Base-by-base conservation (phyloP, 345 rosid genomes). In the Ailanthus altissimus region DNA sequence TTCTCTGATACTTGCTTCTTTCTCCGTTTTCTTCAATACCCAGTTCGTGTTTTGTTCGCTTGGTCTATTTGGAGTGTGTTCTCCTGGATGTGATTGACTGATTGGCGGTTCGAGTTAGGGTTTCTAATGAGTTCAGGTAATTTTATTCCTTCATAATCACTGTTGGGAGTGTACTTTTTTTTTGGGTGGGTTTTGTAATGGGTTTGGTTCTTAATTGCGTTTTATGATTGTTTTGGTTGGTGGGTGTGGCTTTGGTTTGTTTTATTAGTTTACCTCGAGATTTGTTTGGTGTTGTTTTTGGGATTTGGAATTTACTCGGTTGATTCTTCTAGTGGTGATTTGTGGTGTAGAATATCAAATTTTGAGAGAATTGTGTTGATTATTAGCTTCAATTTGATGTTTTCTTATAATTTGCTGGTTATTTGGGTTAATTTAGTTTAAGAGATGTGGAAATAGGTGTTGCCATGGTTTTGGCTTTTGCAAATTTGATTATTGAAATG, bases 61-160 rank as follows among this genome's bases (percentile, higher is more conserved):
- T 74, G 1, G 1, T 23, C 59, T 36, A 50, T 0, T 0, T 56
- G 1, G 45, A 78, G 70, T 36, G 76, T 25, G 67, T 63, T 63
- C 10, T 7, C 26, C 0, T 32, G 0, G 25, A 15, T 5, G 11
- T 71, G 36, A 32, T 32, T 32, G 2, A 32, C 38, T 25, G 49
- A 26, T 56, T 64, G 20, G 32, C 25, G 43, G 36, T 36, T 42
- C 72, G 21, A 53, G 42, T 63, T 70, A 42, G 60, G 77, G 77
- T 76, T 65, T 76, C 40, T 25, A 32, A 42, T 56, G n/a, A 16
- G 53, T 72, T 54, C 73, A 47, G 76, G 81, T 82, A 63, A 69
- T 69, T 56, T 38, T 49, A 32, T 11, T 7, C 54, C 53, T 68
- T 79, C 14, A 12, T 51, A 15, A 14, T 36, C 67, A 5, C 13